phyloP scores from a whole-genome alignment of 148 eudicot species.

The Nepenthes gracilis region DNA sequence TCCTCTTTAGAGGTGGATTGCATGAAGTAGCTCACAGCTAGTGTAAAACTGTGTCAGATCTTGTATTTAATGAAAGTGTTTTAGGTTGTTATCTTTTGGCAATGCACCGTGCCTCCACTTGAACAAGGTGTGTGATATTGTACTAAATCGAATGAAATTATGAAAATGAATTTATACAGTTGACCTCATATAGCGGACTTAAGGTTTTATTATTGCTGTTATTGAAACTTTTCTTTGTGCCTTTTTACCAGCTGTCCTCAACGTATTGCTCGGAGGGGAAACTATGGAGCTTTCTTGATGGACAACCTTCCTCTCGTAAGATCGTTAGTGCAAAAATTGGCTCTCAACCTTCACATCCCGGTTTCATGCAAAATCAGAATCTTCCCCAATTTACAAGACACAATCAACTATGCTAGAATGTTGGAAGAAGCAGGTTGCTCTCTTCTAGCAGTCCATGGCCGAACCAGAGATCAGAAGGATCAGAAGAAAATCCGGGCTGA shows the following conservation, averaged over 20 bases:
- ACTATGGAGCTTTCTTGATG: constrained; percentile 97
- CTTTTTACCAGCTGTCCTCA: constrained; percentile 76
- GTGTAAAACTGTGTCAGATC: too few species aligned
- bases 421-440: constrained; percentile 94
- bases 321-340: constrained; percentile 75
- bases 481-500: constrained; percentile 75
- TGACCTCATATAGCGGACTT: too few species aligned
- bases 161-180: too few species aligned
- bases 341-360: constrained; percentile 64
- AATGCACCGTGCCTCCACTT: too few species aligned
- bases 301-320: constrained; percentile 78
- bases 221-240: not conserved
- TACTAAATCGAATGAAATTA: too few species aligned
- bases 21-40: too few species aligned
- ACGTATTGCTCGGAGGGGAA: constrained; percentile 83
- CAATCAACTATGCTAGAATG: constrained; percentile 80
- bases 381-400: constrained; percentile 67
- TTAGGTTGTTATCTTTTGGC: too few species aligned
- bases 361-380: constrained; percentile 94
- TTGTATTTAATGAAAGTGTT: too few species aligned
- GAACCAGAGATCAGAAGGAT: constrained; percentile 93
- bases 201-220: too few species aligned
- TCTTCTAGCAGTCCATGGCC: constrained; percentile 91
- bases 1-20: too few species aligned
- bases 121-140: too few species aligned